Percentiles rank a stretch among this genome's conserved stretches.
These are phyloP conservation scores for Dactylellina sp. DNA, from an alignment of 2,329 filamentous ascomycete genomes.

Conservation along the genomic window DNA sequence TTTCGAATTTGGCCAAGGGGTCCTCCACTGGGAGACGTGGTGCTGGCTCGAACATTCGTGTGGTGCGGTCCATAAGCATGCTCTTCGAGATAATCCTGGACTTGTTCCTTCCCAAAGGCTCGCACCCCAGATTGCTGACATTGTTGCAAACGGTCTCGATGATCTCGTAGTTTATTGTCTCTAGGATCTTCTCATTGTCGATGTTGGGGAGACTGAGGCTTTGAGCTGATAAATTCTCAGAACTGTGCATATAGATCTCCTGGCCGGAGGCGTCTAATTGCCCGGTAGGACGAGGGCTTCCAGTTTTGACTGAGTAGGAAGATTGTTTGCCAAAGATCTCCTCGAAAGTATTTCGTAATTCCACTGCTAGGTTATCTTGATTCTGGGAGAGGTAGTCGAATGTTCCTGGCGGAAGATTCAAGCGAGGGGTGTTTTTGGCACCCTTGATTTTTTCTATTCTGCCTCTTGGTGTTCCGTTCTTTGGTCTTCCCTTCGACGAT, in stretches of 20 bases:
- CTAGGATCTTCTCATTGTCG: slow-evolving; percentile 53
- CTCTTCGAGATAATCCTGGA: slow-evolving; percentile 53
- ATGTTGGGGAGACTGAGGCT: slow-evolving; percentile 53
- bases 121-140: slow-evolving; percentile 54
- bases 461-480: slow-evolving; percentile 49
- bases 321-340: slow-evolving; percentile 54
- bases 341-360: slow-evolving; percentile 45
- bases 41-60: slow-evolving; percentile 52
- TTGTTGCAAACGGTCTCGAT: slow-evolving; percentile 56
- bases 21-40: slow-evolving; percentile 49
- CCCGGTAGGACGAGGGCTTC: slow-evolving; percentile 44
- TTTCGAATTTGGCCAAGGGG: slow-evolving; percentile 38
- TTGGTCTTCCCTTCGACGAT: slow-evolving; percentile 57
- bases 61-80: slow-evolving; percentile 51
- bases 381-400: slow-evolving; percentile 42
- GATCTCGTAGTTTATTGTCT: slow-evolving; percentile 56
- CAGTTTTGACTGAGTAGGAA: slow-evolving; percentile 41
- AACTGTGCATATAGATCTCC: slow-evolving; percentile 47
- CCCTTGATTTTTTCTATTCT: slow-evolving; percentile 48
- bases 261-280: slow-evolving; percentile 36
- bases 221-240: slow-evolving; percentile 49
- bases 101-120: slow-evolving; percentile 47
- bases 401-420: slow-evolving; percentile 35
- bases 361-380: slow-evolving; percentile 49
- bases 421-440: slow-evolving; percentile 29